phyloP scores from a whole-genome alignment of 768 basidiomycete genomes.

The Mycena rosella region DNA sequence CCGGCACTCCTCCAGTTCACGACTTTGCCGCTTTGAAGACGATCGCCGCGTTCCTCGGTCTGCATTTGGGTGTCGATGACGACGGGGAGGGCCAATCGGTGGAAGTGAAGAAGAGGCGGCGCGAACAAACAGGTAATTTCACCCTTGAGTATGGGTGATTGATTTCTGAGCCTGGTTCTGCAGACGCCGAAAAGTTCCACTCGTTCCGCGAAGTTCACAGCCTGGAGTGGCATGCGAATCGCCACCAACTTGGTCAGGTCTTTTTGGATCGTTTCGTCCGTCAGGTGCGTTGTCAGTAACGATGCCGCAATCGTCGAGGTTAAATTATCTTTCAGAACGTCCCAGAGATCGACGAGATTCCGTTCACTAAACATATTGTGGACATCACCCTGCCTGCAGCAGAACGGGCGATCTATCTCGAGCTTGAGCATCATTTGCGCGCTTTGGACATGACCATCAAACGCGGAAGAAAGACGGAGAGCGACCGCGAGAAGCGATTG shows the following conservation, averaged over 20 bases:
- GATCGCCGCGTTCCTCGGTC: conserved; percentile 86
- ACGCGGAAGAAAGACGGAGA: conserved; percentile 73
- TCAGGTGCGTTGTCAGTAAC: conserved; percentile 65
- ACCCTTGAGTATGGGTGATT: background rate
- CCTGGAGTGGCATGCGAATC: conserved; percentile 91
- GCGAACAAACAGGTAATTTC: conserved; percentile 83
- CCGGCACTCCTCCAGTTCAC: conserved; percentile 93
- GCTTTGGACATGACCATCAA: conserved; percentile 90
- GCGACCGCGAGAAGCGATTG: conserved; percentile 91
- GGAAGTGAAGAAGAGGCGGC: conserved; percentile 82
- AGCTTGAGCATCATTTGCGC: conserved; percentile 92
- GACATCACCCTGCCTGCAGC: conserved; percentile 87
- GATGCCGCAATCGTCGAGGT: background rate
- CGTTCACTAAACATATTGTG: conserved; percentile 74
- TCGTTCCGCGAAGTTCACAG: conserved; percentile 96
- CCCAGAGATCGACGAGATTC: conserved; percentile 97
- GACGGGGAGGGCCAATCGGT: conserved; percentile 84
- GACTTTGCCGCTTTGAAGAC: conserved; percentile 93
- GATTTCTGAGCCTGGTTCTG: conserved; percentile 37
- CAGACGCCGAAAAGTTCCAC: conserved; percentile 93
- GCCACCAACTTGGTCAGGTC: conserved; percentile 83
- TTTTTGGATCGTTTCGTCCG: conserved; percentile 88
- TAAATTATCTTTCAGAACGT: conserved; percentile 71
- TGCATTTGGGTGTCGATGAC: conserved; percentile 95
- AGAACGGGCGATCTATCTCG: conserved; percentile 94